A percentile compares a stretch with the other conserved stretches of the same genome.
Evolutionary conservation across 805 yeast species (phyloP).

Genomic region (Priceomyces melissophilus): DNA sequence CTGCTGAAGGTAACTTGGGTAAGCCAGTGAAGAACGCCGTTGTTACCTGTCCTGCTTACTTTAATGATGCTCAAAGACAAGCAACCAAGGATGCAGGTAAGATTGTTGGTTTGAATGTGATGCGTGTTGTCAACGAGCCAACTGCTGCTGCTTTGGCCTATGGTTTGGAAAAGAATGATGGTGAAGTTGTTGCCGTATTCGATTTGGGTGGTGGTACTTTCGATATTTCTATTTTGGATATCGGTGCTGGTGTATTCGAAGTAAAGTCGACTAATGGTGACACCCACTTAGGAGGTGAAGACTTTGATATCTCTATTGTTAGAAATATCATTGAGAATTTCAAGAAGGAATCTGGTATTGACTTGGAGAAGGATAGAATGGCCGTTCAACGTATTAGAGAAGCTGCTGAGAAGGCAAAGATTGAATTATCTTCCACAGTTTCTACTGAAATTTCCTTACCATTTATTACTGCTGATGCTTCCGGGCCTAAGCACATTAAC

Average conservation of each 20-base stretch:
- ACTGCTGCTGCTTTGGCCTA: constrained; percentile 94
- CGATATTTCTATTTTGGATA: constrained; percentile 94
- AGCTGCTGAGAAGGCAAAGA: constrained; percentile 88
- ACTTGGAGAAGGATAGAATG: constrained; percentile 62
- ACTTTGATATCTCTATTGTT: constrained; percentile 82
- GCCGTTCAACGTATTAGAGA: constrained; percentile 85
- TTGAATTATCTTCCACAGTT: constrained; percentile 73
- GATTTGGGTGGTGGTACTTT: constrained; percentile 99
- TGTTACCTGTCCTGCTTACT: constrained; percentile 87
- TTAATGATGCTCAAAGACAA: constrained; percentile 89
- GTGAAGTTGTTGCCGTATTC: constrained; percentile 89
- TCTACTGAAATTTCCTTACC: constrained; percentile 77
- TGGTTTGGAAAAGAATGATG: constrained; percentile 80
- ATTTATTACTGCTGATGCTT: constrained; percentile 82
- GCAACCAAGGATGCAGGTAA: constrained; percentile 97
- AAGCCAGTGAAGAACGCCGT: constrained; percentile 86
- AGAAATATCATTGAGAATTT: constrained; percentile 78
- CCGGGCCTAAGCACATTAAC: constrained; percentile 77
- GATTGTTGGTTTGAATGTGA: constrained; percentile 88
- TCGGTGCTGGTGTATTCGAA: constrained; percentile 96
- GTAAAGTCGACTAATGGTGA: constrained; percentile 97
- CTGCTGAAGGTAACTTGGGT: constrained; percentile 90
- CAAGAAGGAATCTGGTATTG: constrained; percentile 69
- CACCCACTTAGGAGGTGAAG: constrained; percentile 92
- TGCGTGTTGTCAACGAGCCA: constrained; percentile 88